Evolutionary conservation across 345 rosid species (phyloP).

Genomic region (Nasturtium officinale): DNA sequence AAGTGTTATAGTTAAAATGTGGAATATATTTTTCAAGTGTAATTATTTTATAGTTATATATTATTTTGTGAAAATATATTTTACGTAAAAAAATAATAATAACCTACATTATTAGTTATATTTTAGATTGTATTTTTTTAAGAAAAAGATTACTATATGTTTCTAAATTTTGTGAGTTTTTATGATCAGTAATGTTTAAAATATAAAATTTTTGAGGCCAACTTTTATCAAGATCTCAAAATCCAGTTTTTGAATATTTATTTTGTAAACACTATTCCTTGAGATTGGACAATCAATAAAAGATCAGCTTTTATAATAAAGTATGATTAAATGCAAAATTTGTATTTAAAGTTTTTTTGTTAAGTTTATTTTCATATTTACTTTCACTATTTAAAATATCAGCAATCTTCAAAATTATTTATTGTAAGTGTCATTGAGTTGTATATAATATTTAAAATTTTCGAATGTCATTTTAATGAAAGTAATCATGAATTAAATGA

Average conservation of each 20-base stretch:
- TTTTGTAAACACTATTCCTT: not conserved
- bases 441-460: too few species aligned
- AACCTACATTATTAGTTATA: not conserved
- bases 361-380: not conserved
- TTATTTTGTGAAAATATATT: too few species aligned
- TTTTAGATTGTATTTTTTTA: too few species aligned
- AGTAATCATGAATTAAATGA: too few species aligned
- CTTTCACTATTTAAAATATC: too few species aligned
- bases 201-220: not conserved
- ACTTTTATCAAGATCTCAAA: not conserved
- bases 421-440: not conserved
- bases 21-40: not conserved
- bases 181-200: not conserved
- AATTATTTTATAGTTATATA: too few species aligned
- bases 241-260: too few species aligned
- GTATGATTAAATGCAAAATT: not conserved
- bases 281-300: not conserved
- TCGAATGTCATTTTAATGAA: too few species aligned
- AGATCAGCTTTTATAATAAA: too few species aligned
- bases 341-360: not conserved
- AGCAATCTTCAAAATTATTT: too few species aligned
- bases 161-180: too few species aligned
- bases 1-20: not conserved
- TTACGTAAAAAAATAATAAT: too few species aligned
- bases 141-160: not conserved